Evolutionary conservation across 768 basidiomycete genomes (phyloP).

Genomic region (Suillus alpinus): DNA sequence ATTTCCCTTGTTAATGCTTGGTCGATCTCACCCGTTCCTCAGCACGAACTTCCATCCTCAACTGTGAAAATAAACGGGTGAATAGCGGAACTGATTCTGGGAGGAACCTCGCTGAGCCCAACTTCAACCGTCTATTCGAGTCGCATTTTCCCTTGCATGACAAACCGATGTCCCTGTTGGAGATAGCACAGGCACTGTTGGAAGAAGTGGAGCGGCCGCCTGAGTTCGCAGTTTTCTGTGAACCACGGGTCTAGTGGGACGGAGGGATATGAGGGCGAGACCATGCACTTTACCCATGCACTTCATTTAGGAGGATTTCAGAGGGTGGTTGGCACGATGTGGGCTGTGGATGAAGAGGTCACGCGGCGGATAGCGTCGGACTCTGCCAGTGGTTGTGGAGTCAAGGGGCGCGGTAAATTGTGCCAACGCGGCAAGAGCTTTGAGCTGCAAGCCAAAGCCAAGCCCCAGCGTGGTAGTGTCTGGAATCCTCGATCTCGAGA

Average conservation of each 20-base stretch:
- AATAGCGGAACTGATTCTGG: too few relatives aligned
- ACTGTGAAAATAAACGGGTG: too few relatives aligned
- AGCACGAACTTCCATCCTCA: too few relatives aligned
- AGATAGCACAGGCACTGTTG: conserved; percentile 21
- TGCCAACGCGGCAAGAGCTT: conserved; percentile 17
- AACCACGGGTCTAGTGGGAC: conserved; percentile 19
- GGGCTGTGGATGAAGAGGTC: conserved; percentile 29
- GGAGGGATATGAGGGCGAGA: conserved; percentile 29
- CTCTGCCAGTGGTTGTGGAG: conserved; percentile 23
- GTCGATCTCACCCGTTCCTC: too few relatives aligned
- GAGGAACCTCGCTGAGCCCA: too few relatives aligned
- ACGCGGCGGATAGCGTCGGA: conserved; percentile 15
- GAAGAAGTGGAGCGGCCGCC: conserved; percentile 27
- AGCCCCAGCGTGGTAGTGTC: conserved; percentile 9
- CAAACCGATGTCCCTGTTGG: conserved; percentile 17
- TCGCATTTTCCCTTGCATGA: conserved; percentile 28
- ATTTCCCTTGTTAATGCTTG: too few relatives aligned
- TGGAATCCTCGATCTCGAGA: conserved; percentile 64
- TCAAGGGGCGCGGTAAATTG: conserved; percentile 9
- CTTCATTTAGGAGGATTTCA: conserved; percentile 31
- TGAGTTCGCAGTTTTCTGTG: conserved; percentile 33
- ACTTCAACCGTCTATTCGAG: conserved; percentile 22
- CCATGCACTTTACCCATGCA: conserved; percentile 31
- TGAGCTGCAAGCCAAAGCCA: too few relatives aligned
- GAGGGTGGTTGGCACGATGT: conserved; percentile 33